phyloP scores from a whole-genome alignment of 495 filamentous ascomycete genomes.

The Neurospora sp. region DNA sequence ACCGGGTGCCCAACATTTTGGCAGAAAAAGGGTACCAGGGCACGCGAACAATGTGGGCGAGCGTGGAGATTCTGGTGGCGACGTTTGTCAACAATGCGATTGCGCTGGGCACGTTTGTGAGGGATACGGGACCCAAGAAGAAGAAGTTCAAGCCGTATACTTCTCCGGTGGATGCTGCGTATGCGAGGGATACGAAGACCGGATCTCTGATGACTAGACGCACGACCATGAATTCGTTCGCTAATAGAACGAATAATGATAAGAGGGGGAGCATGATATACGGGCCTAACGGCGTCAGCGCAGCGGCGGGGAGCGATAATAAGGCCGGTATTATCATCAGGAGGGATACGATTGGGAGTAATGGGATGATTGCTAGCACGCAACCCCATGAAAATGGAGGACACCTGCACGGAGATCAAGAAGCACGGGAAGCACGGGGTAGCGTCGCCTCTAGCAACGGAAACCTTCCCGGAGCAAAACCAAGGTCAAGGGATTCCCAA shows the following conservation, averaged over 20 bases:
- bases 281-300: neutral
- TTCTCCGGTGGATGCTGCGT: neutral
- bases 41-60: slow-evolving; percentile 65
- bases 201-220: neutral
- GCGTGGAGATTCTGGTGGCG: slow-evolving; percentile 63
- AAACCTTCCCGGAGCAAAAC: neutral
- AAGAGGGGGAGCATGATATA: neutral
- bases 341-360: neutral
- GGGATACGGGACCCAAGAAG: slow-evolving; percentile 70
- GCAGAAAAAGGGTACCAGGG: slow-evolving; percentile 51
- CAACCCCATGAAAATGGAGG: neutral
- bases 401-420: neutral
- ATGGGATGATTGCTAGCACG: neutral
- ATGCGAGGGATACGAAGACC: neutral
- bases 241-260: neutral
- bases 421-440: neutral
- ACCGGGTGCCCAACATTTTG: slow-evolving; percentile 64
- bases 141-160: slow-evolving; percentile 49
- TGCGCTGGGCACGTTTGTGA: slow-evolving; percentile 69
- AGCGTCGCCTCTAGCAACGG: neutral
- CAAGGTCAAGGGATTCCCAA: slow-evolving; percentile 6
- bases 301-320: neutral
- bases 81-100: slow-evolving; percentile 66
- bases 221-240: neutral
- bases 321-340: neutral